Evolutionary conservation across 139 green algal genomes (phyloP), one percentile per base, ranked within the genome.

Genomic region (Chlamydomonas schloesseri): DNA sequence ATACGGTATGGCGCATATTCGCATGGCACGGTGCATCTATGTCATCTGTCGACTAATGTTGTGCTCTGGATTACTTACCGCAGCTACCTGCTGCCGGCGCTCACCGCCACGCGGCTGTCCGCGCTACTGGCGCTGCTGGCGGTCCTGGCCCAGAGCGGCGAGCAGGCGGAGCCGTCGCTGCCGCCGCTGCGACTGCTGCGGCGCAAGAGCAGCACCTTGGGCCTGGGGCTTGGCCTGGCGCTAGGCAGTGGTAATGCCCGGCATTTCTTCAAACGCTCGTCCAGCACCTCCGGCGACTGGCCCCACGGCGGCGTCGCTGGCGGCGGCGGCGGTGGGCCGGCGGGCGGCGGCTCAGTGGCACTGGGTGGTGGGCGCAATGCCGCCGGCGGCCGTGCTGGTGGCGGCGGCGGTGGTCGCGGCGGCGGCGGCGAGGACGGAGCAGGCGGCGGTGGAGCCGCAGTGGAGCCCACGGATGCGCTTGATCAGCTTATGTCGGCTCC

Each of bases 71-170:
- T 13, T 50, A 8, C 42, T 8, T 2, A 24, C 24, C 42, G 18
- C 76, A 83, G 76, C 34, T 84, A 84, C 78, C 4, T 85, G 29
- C 65, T 85, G 9, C 79, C 79, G 0, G 79, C 47, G 0, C n/a
- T 69, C 42, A 75, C 68, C 65, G 65, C 67, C 24, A 76, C 79
- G 3, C 79, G 33, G n/a, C 79, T 76, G 15, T 76, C 79, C 11
- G 64, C 64, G 18, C 64, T 84, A 9, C 64, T 84, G 9, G 42
- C 78, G 14, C 9, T 74, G 64, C 65, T 84, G 64, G 53, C n/a
- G 10, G 62, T 53, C 18, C 62, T 84, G 46, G 37, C 29, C 18
- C 42, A 84, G 10, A 34, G 64, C 6, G 46, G 46, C 8, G 78
- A 24, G 13, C 36, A 60, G 28, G 50, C 37, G 29, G 75, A 58